Base-by-base conservation (phyloP, 2,329 filamentous ascomycete genomes). In the Teratosphaeria pseudoeucalypti region DNA sequence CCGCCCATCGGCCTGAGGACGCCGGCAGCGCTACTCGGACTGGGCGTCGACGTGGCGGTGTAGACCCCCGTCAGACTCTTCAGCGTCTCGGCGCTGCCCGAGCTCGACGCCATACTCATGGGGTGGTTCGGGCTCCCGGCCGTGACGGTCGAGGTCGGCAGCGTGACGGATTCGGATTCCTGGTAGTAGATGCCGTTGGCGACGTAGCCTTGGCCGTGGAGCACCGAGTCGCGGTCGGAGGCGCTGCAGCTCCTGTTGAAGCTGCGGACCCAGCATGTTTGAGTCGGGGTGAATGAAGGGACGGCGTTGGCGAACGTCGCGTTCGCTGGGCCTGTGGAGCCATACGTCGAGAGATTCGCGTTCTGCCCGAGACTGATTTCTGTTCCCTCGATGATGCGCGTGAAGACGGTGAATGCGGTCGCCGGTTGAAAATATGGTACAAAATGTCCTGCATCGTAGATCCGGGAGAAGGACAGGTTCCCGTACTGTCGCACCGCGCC, bases 401-500 rank as follows among this genome's bases (percentile, higher is more conserved):
- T 75, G 66, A 83, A 83, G 61, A 82, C 75, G 3, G 74, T 77
- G 66, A 79, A 82, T 0, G 77, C 76, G 0, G 81, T 81, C 64
- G 83, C 77, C 2, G 78, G 78, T 62, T 80, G 78, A 64, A 77
- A 79, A 27, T 76, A 78, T 0, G 80, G 78, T 1, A 81, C 75
- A 57, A 80, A 75, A 63, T 83, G 81, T 3, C 80, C 80, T 1
- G 80, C 75, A 64, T 81, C 74, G 66, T 80, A 82, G 58, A 82
- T 74, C 14, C 79, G 74, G 6, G 74, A 75, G 67, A 81, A 82
- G 37, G 73, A 77, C 6, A 82, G 70, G 59, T 92, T 92, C 11
- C 87, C 89, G 66, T 84, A 89, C 71, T 94, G 88, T 3, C 89
- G 82, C 0, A 90, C 88, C 59, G 83, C 82, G 23, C 89, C 90